Evolutionary conservation across 129 eudicot genomes (phyloP), one percentile per base, ranked within the genome.

Genomic region (Smallanthus sonchifolius): DNA sequence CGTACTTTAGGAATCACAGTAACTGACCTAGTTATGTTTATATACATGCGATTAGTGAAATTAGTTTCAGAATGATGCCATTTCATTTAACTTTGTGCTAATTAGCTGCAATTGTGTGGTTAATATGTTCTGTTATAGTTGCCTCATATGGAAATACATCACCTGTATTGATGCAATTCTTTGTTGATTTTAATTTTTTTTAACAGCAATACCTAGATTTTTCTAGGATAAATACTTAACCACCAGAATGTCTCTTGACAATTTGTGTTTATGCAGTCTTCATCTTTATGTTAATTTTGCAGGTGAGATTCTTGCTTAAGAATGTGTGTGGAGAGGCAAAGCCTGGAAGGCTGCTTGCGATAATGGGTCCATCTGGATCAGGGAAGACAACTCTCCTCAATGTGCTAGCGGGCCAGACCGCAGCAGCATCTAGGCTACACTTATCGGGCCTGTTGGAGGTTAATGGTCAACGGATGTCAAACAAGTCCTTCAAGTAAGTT

Each of bases 341-440:
- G 73, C 96, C 99, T 61, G 97, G 99, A 82, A 80, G 97, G 75
- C 84, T 95, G 86, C 97, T 95, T 78, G 99, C 99, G 34, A 77
- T 95, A 36, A 95, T 95, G 97, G 99, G 99, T 19, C 99, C 97
- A 34, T 95, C 99, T 7, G 99, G 99, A 49, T 95, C 99, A 38
- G 99, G 99, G 81, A 95, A 95, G 85, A 95, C 97, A 55, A 95
- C 97, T 68, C 86, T 95, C 69, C 94, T 95, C 70, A 95, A 95
- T 60, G 88, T 91, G 54, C 84, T 95, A 67, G 94, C 99, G 10
- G 92, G 99, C 72, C 99, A 95, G 83, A 81, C 81, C 24, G 73
- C 35, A 14, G 91, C 95, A 20, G 91, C 99, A 10, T 86, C 96
- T 15, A 67, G 87, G 64, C 80, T 95, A 39, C 87, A 85, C 71